Evolutionary conservation across 768 basidiomycete genomes (phyloP).

Genomic region (Lepiota brunneoincarnata): DNA sequence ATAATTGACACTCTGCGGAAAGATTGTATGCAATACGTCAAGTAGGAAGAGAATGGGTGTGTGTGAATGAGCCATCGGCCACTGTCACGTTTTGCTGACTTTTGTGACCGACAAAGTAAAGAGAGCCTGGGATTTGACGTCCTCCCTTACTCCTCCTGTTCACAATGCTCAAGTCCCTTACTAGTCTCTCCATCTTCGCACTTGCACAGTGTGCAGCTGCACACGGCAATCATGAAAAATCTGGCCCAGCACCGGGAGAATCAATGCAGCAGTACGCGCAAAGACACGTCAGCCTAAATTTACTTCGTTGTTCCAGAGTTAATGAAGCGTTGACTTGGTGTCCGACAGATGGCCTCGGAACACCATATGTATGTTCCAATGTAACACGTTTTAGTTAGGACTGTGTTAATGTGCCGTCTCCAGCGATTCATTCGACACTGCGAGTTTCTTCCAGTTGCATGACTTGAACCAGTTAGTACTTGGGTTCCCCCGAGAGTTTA

Average conservation of each 20-base stretch:
- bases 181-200: constrained; percentile 35
- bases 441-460: constrained; percentile 94
- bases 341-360: constrained; percentile 76
- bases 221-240: constrained; percentile 64
- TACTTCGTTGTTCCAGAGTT: neutral
- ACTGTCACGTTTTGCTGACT: no score
- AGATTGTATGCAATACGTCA: no score
- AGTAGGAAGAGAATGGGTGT: neutral
- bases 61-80: no score
- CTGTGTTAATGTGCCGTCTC: neutral
- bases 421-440: constrained; percentile 79
- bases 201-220: constrained; percentile 28
- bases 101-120: neutral
- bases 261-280: constrained; percentile 82
- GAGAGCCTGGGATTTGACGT: neutral
- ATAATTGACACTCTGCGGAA: no score
- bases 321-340: constrained; percentile 7
- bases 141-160: constrained; percentile 4
- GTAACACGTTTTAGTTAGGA: neutral
- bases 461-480: constrained; percentile 75
- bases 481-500: neutral
- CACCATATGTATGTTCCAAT: constrained; percentile 71
- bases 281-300: constrained; percentile 71
- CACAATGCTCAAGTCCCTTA: constrained; percentile 47
- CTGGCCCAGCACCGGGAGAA: constrained; percentile 50